Conservation (phyloP, 108 stramenopile genomes). For the Conticribra weissflogii region DNA sequence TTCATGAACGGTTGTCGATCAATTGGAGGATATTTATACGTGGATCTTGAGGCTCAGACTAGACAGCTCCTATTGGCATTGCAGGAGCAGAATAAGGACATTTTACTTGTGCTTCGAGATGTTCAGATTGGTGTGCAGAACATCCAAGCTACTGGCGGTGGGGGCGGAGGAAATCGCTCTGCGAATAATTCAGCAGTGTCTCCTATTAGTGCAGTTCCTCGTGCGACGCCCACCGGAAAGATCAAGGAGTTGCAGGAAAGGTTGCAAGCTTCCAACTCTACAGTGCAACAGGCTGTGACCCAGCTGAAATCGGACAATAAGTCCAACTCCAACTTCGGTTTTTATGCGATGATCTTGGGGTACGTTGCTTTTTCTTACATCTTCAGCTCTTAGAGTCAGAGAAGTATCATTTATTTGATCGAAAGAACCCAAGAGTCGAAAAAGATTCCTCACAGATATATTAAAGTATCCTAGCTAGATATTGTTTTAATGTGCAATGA, state of each 20-base stretch:
- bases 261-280: constrained; percentile 75
- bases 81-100: constrained; percentile 94
- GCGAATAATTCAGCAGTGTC: constrained; percentile 46
- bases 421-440: background rate
- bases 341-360: constrained; percentile 91
- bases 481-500: background rate
- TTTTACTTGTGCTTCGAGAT: constrained; percentile 91
- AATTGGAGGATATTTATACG: constrained; percentile 88
- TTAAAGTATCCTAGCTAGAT: background rate
- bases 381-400: constrained; percentile 51
- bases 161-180: constrained; percentile 48
- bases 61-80: constrained; percentile 87
- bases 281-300: constrained; percentile 82
- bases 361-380: constrained; percentile 90
- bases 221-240: constrained; percentile 88
- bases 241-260: constrained; percentile 85
- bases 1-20: constrained; percentile 99
- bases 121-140: constrained; percentile 91
- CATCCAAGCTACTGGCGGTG: constrained; percentile 64
- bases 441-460: too few relatives aligned
- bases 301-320: constrained; percentile 69
- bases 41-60: constrained; percentile 92
- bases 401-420: background rate
- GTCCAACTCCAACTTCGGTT: constrained; percentile 74
- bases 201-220: constrained; percentile 45